Conservation (phyloP, 179 eudicot species). For the Beta lomatogona region DNA sequence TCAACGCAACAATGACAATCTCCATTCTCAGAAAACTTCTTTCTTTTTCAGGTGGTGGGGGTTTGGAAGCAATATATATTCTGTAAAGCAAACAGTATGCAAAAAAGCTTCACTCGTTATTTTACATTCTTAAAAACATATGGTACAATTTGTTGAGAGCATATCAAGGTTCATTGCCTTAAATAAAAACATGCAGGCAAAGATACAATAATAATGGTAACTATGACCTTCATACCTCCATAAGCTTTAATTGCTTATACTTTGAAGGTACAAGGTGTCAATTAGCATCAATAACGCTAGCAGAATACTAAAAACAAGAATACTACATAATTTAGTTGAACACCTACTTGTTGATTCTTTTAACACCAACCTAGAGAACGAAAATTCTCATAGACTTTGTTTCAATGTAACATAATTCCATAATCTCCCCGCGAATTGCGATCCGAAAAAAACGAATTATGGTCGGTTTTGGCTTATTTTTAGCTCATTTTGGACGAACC, state of each 20-base stretch:
- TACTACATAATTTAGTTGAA: constrained; percentile 3
- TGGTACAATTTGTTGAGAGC: constrained; percentile 30
- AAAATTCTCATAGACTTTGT: constrained; percentile 19
- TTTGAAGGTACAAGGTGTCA: constrained; percentile 6
- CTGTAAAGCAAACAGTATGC: not conserved
- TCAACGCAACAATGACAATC: too few species aligned
- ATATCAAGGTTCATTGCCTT: constrained; percentile 29
- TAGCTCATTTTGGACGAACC: too few species aligned
- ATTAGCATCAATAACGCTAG: constrained; percentile 16
- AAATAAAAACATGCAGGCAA: constrained; percentile 34
- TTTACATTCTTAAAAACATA: constrained; percentile 20
- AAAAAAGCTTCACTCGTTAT: constrained; percentile 7
- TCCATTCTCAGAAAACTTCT: too few species aligned
- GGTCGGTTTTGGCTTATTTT: too few species aligned
- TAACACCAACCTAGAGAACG: constrained; percentile 21
- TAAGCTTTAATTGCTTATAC: constrained; percentile 18
- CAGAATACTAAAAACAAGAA: constrained; percentile 3
- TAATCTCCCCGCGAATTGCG: too few species aligned
- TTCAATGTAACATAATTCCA: not conserved
- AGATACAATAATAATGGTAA: constrained; percentile 25
- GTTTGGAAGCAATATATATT: not conserved
- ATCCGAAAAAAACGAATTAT: too few species aligned
- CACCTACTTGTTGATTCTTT: constrained; percentile 10
- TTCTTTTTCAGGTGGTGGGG: too few species aligned
- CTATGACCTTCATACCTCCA: constrained; percentile 22